Evolutionary conservation across 306 rosid genomes (phyloP).

Genomic region (Vigna angularis): DNA sequence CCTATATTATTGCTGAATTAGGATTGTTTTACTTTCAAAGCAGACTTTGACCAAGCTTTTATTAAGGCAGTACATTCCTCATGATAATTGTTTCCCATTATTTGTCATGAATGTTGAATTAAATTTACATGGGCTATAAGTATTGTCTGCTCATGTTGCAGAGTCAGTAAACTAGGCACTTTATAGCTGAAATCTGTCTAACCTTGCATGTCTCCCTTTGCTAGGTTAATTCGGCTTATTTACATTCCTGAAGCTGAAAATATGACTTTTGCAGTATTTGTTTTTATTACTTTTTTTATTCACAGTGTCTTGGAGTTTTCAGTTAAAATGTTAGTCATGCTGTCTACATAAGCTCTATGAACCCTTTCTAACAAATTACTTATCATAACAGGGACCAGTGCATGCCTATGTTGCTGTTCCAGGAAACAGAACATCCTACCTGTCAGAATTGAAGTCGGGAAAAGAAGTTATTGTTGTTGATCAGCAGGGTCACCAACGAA

Average conservation of each 20-base stretch:
- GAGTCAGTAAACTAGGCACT: neutral
- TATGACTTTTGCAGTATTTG: neutral
- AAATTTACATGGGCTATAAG: neutral
- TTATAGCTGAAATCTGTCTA: slow-evolving; percentile 20
- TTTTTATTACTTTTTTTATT: neutral
- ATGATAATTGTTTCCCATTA: neutral
- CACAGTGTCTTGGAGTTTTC: neutral
- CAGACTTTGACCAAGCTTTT: slow-evolving; percentile 10
- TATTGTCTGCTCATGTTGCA: too few species aligned
- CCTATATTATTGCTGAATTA: too few species aligned
- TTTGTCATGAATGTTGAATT: neutral
- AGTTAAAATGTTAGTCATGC: neutral
- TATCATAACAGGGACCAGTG: slow-evolving; percentile 71
- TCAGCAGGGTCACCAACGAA: slow-evolving; percentile 75
- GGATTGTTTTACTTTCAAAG: too few species aligned
- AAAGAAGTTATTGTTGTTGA: slow-evolving; percentile 86
- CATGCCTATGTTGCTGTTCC: slow-evolving; percentile 88
- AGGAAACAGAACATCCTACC: slow-evolving; percentile 87
- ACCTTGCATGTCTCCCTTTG: slow-evolving; percentile 9
- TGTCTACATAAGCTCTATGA: neutral
- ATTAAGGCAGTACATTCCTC: neutral
- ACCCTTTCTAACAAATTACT: neutral
- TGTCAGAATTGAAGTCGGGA: slow-evolving; percentile 85
- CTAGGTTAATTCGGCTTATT: neutral
- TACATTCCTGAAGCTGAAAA: slow-evolving; percentile 9